These are phyloP conservation scores for Sutorius eximius DNA, from an alignment of 1,284 basidiomycete species.

Conservation along the genomic window DNA sequence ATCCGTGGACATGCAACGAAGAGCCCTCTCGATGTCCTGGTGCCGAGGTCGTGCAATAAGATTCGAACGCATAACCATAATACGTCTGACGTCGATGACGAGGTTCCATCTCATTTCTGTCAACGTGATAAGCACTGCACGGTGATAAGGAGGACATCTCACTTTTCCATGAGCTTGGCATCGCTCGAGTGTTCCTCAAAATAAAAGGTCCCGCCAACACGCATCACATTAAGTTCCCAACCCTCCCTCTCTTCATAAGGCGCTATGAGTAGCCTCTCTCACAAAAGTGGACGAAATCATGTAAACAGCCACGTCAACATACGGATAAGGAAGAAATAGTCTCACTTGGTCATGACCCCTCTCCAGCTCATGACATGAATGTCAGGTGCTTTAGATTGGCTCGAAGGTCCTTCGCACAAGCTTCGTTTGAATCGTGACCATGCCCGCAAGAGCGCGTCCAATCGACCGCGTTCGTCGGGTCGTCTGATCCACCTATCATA, in stretches of 20 bases:
- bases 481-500: constrained; percentile 70
- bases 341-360: constrained; percentile 90
- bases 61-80: constrained; percentile 86
- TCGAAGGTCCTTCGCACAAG: constrained; percentile 34
- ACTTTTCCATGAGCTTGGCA: constrained; percentile 62
- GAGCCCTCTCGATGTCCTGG: constrained; percentile 27
- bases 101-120: constrained; percentile 61
- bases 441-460: constrained; percentile 67
- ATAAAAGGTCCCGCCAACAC: constrained; percentile 74
- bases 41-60: constrained; percentile 68
- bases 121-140: constrained; percentile 14
- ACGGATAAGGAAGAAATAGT: constrained; percentile 13
- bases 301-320: constrained; percentile 17
- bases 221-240: constrained; percentile 87
- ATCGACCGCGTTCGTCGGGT: constrained; percentile 60
- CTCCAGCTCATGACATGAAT: constrained; percentile 79
- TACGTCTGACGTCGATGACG: constrained; percentile 63
- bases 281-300: constrained; percentile 28
- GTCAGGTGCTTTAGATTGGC: constrained; percentile 35
- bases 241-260: constrained; percentile 80
- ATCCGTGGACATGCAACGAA: constrained; percentile 44
- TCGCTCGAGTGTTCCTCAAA: constrained; percentile 78
- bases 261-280: constrained; percentile 71
- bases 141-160: constrained; percentile 16
- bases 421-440: constrained; percentile 42